Percentiles rank a stretch among this genome's conserved stretches.
Evolutionary conservation across 257 asterid genomes (phyloP).

Genomic region (Verbena officinalis): DNA sequence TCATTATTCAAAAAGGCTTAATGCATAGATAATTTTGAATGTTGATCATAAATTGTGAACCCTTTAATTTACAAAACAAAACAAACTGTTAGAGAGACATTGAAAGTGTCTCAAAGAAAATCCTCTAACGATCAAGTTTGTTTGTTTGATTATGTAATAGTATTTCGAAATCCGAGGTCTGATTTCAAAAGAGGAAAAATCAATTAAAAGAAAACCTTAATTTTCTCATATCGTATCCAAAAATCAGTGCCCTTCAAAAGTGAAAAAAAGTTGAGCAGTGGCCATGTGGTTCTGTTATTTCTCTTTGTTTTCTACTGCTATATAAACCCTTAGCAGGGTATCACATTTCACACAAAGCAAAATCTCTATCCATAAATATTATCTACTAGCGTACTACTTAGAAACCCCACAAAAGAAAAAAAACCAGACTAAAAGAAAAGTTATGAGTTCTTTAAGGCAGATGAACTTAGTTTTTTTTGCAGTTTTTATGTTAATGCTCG

Average conservation of each 20-base stretch:
- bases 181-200: neutral
- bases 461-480: constrained; percentile 28
- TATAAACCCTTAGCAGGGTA: constrained; percentile 8
- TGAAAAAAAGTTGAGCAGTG: constrained; percentile 6
- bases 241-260: constrained; percentile 4
- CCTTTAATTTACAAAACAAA: too few relatives aligned
- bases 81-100: too few relatives aligned
- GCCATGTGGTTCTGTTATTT: constrained; percentile 32
- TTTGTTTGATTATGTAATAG: too few relatives aligned
- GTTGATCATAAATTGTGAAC: too few relatives aligned
- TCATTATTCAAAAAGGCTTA: too few relatives aligned
- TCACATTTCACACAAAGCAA: constrained; percentile 22
- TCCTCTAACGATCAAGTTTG: too few relatives aligned
- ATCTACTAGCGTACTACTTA: neutral
- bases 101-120: too few relatives aligned
- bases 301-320: constrained; percentile 30
- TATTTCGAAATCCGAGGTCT: too few relatives aligned
- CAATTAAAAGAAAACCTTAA: too few relatives aligned
- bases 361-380: constrained; percentile 21
- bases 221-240: neutral
- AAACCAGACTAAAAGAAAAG: neutral
- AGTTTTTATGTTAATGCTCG: constrained; percentile 32
- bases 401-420: neutral
- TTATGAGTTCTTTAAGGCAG: constrained; percentile 20
- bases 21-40: too few relatives aligned